Evolutionary conservation across 2,329 filamentous ascomycete genomes (phyloP), one percentile per base, ranked within the genome.

Genomic region (Cryphonectria naterciae): DNA sequence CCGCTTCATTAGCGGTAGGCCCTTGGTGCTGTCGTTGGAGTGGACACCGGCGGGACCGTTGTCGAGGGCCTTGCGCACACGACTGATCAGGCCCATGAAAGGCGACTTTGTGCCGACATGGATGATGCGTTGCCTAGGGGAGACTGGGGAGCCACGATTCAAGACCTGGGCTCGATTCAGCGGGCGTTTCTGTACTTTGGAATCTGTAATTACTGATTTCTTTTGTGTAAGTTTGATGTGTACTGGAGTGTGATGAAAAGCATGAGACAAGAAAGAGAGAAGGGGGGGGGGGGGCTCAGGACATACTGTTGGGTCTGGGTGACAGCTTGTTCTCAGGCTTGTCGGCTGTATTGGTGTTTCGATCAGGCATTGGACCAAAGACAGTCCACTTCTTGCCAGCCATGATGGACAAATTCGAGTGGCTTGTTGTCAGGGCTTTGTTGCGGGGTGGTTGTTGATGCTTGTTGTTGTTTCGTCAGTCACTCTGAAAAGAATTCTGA

Each of bases 21-120:
- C 81, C 74, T 83, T 84, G 56, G 82, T 82, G 4, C 78, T 77
- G 32, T 62, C 43, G 35, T 87, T 84, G 68, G 87, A 86, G 2
- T 86, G 78, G 17, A 79, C 77, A 22, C 80, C 78, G 32, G 80
- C 81, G 17, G 85, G 82, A 4, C 86, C 84, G 52, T 86, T 83
- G 61, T 87, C 83, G 4, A 94, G 87, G 1, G 89, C 85, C 72
- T 88, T 88, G 72, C 88, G 87, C 19, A 90, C 86, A 66, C 91
- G 89, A 75, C 89, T 89, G 17, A 93, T 85, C 5, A 88, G 84
- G 15, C 91, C 87, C 80, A 93, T 87, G 82, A 93, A 92, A 8
- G 90, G 89, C 0, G 91, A 89, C 52, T 83, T 83, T 56, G 87
- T 81, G 52, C 88, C 89, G 70, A 94, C 84, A 81, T 93, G 93